These are phyloP conservation scores for Cercophora samala DNA, from an alignment of 495 filamentous ascomycete genomes.

Conservation along the genomic window DNA sequence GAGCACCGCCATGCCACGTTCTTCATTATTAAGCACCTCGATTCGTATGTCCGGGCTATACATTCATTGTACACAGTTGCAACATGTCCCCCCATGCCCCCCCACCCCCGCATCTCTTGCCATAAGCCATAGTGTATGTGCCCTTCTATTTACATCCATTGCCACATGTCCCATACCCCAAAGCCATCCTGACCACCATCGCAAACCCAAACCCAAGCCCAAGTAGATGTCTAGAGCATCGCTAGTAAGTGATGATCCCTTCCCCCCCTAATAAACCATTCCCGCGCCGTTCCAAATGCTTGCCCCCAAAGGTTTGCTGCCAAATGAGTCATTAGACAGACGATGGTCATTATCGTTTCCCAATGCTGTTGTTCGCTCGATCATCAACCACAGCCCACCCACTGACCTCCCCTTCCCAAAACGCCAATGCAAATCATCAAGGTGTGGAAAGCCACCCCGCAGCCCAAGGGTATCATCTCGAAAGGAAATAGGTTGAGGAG, in stretches of 20 bases:
- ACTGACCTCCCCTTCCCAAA: conserved; percentile 3
- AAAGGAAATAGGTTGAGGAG: neutral
- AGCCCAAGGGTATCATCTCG: conserved; percentile 20
- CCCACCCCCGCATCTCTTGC: neutral
- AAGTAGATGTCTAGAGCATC: no score
- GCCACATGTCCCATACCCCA: neutral
- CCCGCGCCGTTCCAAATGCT: neutral
- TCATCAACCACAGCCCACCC: neutral
- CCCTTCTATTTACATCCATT: neutral
- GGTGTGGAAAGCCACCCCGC: neutral
- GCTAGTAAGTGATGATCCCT: no score
- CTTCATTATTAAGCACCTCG: neutral
- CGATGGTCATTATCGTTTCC: neutral
- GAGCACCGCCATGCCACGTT: neutral
- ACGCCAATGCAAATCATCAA: conserved; percentile 14
- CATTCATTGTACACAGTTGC: neutral
- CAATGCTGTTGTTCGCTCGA: neutral
- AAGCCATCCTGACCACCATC: neutral
- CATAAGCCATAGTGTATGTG: neutral
- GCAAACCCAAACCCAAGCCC: neutral
- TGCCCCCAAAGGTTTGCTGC: neutral
- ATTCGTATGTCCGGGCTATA: neutral
- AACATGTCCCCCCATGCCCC: neutral
- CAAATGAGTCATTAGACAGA: neutral
- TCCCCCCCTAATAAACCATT: neutral